phyloP scores from a whole-genome alignment of 257 asterid genomes.

The Capsicum baccatum region DNA sequence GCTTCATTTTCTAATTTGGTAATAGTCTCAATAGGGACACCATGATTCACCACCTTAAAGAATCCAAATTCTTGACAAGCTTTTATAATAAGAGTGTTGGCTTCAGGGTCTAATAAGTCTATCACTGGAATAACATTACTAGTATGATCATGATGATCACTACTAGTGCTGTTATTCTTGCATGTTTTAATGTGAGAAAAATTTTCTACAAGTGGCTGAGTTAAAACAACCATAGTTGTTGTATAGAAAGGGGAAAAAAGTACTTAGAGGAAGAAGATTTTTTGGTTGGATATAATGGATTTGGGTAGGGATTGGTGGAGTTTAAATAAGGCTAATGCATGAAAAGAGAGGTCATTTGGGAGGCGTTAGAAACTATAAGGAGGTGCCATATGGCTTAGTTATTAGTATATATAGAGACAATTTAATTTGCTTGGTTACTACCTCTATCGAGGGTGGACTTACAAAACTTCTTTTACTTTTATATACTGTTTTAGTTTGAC shows the following conservation, averaged over 20 bases:
- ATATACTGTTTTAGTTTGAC: background rate
- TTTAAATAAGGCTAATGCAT: slow-evolving; percentile 26
- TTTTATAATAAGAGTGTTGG: slow-evolving; percentile 30
- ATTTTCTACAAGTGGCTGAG: slow-evolving; percentile 29
- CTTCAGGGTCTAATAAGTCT: slow-evolving; percentile 36
- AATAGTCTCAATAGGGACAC: slow-evolving; percentile 36
- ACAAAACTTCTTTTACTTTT: background rate
- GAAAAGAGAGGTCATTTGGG: background rate
- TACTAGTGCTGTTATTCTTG: slow-evolving; percentile 13
- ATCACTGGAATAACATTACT: slow-evolving; percentile 37
- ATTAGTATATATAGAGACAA: background rate
- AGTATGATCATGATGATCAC: background rate
- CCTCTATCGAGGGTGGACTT: background rate
- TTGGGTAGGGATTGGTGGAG: slow-evolving; percentile 7
- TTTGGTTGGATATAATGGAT: background rate
- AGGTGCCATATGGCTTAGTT: slow-evolving; percentile 7
- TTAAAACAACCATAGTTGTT: slow-evolving; percentile 36
- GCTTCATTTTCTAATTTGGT: slow-evolving; percentile 38
- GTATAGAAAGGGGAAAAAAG: background rate
- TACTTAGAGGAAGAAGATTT: background rate
- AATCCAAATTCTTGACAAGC: slow-evolving; percentile 45
- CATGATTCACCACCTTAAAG: slow-evolving; percentile 45
- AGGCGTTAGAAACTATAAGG: background rate
- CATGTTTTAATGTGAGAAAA: slow-evolving; percentile 30
- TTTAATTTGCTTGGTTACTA: background rate